These are phyloP conservation scores for Leishmania aethiopica DNA, from an alignment of 208 protist species.

Conservation along the genomic window DNA sequence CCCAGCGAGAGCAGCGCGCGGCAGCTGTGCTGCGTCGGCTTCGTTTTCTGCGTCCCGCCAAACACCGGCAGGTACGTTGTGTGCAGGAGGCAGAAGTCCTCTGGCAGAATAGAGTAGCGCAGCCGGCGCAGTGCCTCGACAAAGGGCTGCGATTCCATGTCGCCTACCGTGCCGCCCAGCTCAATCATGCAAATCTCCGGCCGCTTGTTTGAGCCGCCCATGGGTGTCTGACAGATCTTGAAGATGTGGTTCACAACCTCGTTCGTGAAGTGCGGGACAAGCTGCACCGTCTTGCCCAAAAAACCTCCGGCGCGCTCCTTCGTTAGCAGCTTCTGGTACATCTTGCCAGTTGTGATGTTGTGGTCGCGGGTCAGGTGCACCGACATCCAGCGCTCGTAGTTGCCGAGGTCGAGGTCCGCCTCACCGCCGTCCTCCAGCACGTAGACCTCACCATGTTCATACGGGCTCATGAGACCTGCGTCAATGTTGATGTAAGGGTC, in stretches of 20 bases:
- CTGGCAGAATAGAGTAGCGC: conserved; percentile 74
- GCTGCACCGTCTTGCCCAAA: conserved; percentile 99
- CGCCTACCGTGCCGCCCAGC: conserved; percentile 98
- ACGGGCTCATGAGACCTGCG: conserved; percentile 94
- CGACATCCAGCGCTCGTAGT: conserved; percentile 99
- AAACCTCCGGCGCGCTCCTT: conserved; percentile 98
- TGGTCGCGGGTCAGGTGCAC: conserved; percentile 95
- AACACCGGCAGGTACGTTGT: conserved; percentile 92
- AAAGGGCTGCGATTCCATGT: conserved; percentile 99
- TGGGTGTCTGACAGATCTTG: conserved; percentile 86
- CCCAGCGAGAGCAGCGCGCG: conserved; percentile 96
- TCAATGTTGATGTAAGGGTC: conserved; percentile 99
- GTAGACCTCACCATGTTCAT: conserved; percentile 99
- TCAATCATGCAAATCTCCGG: conserved; percentile 98
- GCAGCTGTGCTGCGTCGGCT: conserved; percentile 98
- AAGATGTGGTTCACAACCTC: conserved; percentile 91
- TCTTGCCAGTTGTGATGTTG: conserved; percentile 99
- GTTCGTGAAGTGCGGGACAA: conserved; percentile 95
- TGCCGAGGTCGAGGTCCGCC: conserved; percentile 98
- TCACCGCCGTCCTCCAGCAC: conserved; percentile 98
- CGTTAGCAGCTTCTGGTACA: conserved; percentile 96
- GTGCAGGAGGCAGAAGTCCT: conserved; percentile 91
- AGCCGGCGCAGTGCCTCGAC: conserved; percentile 97
- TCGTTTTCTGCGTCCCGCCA: conserved; percentile 99
- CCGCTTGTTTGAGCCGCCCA: conserved; percentile 67